phyloP scores from a whole-genome alignment of 2,329 filamentous ascomycete genomes.

The Thelonectria olida region DNA sequence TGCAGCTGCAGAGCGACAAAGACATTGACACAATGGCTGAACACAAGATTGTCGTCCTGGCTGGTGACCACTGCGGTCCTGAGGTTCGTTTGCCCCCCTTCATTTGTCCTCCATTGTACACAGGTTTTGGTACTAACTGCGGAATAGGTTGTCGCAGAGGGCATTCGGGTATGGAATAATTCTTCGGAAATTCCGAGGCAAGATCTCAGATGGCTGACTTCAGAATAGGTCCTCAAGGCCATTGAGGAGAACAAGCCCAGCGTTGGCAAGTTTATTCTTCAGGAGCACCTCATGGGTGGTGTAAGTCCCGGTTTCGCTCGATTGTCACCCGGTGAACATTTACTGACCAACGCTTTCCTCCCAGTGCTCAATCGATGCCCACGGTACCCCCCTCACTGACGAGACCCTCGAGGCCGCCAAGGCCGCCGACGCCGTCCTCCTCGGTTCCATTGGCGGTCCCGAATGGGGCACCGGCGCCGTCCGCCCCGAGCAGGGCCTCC shows the following conservation, averaged over 20 bases:
- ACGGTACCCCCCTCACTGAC: conserved; percentile 81
- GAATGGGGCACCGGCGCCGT: conserved; percentile 92
- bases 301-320: conserved; percentile 62
- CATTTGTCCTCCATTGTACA: neutral
- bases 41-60: conserved; percentile 84
- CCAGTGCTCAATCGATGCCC: conserved; percentile 88
- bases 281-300: conserved; percentile 90
- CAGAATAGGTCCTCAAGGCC: conserved; percentile 75
- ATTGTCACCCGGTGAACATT: neutral
- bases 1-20: neutral
- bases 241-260: conserved; percentile 77
- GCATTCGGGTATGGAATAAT: conserved; percentile 74
- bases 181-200: neutral
- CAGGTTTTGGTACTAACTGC: conserved; percentile 26
- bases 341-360: neutral
- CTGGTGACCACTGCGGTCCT: conserved; percentile 84
- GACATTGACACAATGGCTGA: conserved; percentile 63
- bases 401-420: conserved; percentile 85
- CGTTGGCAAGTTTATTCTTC: conserved; percentile 83
- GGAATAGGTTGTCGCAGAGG: conserved; percentile 78
- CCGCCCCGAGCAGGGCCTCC: conserved; percentile 91
- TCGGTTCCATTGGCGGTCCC: conserved; percentile 95
- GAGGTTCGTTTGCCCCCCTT: conserved; percentile 66
- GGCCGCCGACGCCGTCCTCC: conserved; percentile 85
- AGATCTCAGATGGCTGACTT: conserved; percentile 7